Percentiles rank a stretch among this genome's conserved stretches.
Evolutionary conservation across 140 eudicot species (phyloP).

Genomic region (Bidens hawaiensis): DNA sequence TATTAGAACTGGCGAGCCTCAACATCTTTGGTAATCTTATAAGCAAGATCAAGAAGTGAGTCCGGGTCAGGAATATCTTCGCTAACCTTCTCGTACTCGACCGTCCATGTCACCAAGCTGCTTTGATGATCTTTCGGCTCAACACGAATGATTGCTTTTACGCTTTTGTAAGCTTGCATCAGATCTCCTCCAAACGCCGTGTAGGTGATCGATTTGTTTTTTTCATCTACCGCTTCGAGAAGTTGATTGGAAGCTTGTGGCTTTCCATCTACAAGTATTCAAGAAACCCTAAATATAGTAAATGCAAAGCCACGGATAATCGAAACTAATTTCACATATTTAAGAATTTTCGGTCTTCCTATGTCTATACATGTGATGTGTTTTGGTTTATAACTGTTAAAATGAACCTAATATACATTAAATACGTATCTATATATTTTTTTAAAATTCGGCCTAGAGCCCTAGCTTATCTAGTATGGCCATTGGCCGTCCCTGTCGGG

Average conservation of each 20-base stretch:
- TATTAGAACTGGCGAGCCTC: conserved; percentile 4
- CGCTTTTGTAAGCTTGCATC: conserved; percentile 15
- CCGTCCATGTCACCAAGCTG: conserved; percentile 14
- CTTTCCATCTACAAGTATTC: no score
- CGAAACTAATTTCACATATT: no score
- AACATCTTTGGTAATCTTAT: conserved; percentile 6
- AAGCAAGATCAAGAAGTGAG: not conserved
- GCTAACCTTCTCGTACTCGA: conserved; percentile 18
- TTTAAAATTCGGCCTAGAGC: no score
- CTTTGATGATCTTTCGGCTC: not conserved
- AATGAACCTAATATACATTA: no score
- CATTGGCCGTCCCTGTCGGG: no score
- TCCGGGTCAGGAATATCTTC: conserved; percentile 15
- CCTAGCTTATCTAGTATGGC: no score
- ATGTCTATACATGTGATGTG: no score
- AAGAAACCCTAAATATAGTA: no score
- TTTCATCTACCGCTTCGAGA: conserved; percentile 8
- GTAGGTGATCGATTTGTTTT: conserved; percentile 16
- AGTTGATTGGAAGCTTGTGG: conserved; percentile 8
- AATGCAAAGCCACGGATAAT: no score
- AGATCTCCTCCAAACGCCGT: conserved; percentile 17
- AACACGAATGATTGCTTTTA: not conserved
- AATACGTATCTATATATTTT: no score
- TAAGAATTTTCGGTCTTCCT: no score
- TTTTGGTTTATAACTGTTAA: no score